Conservation (phyloP, 1,284 basidiomycete genomes). For the Boletus sp. region DNA sequence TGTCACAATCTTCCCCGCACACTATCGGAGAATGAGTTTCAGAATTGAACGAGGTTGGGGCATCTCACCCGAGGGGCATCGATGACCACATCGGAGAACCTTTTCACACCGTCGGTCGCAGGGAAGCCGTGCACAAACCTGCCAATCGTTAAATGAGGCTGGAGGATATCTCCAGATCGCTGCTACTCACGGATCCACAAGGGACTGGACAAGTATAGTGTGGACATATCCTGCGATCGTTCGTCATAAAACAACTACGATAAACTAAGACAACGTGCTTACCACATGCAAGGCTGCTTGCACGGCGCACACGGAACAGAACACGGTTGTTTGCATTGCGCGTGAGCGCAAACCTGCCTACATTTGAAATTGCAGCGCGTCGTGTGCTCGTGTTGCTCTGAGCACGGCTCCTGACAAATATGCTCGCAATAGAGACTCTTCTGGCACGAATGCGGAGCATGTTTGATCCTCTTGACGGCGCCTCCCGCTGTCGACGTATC, state of each 20-base stretch:
- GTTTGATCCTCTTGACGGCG: slow-evolving; percentile 33
- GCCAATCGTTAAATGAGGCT: not conserved
- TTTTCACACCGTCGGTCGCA: slow-evolving; percentile 56
- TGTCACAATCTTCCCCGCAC: slow-evolving; percentile 61
- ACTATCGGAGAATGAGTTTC: slow-evolving; percentile 37
- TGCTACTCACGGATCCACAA: slow-evolving; percentile 59
- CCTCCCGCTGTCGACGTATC: not conserved
- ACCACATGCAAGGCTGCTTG: slow-evolving; percentile 59
- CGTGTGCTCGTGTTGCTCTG: slow-evolving; percentile 48
- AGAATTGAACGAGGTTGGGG: not conserved
- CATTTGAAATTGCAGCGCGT: slow-evolving; percentile 45
- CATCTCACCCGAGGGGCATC: slow-evolving; percentile 61
- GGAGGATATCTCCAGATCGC: not conserved
- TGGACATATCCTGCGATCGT: slow-evolving; percentile 43
- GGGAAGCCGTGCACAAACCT: slow-evolving; percentile 67
- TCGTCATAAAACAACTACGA: not conserved
- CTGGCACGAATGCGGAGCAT: slow-evolving; percentile 50
- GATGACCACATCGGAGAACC: slow-evolving; percentile 54
- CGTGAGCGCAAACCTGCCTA: slow-evolving; percentile 55
- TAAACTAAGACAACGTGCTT: slow-evolving; percentile 4
- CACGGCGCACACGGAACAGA: slow-evolving; percentile 60
- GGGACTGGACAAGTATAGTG: slow-evolving; percentile 59
- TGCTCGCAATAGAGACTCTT: slow-evolving; percentile 57
- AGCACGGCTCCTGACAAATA: slow-evolving; percentile 48
- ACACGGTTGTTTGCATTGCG: slow-evolving; percentile 47